These are phyloP conservation scores for Phaeosphaeriaceae sp. DNA, from an alignment of 2,329 filamentous ascomycete genomes.

Conservation along the genomic window DNA sequence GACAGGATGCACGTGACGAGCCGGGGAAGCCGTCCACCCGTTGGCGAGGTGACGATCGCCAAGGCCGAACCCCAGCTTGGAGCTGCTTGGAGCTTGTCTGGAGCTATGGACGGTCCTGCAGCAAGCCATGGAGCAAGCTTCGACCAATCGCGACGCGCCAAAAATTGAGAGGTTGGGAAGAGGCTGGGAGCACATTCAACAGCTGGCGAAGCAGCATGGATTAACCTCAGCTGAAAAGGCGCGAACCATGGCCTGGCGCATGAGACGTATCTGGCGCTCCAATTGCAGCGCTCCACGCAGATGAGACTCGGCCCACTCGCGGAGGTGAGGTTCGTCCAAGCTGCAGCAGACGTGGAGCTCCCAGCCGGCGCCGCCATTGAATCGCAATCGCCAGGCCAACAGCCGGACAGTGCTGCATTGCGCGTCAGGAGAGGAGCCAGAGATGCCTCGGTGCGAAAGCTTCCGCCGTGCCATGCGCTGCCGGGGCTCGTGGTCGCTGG, in stretches of 20 bases:
- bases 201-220: slow-evolving; percentile 26
- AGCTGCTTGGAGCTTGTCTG: not conserved
- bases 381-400: slow-evolving; percentile 33
- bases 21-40: slow-evolving; percentile 14
- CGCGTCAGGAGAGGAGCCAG: slow-evolving; percentile 13
- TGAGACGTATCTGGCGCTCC: slow-evolving; percentile 26
- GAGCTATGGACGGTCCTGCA: slow-evolving; percentile 15
- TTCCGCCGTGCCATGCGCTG: slow-evolving; percentile 1
- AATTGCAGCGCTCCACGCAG: slow-evolving; percentile 45
- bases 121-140: slow-evolving; percentile 11
- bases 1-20: slow-evolving; percentile 15
- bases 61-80: slow-evolving; percentile 4
- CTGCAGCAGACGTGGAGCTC: too few species aligned
- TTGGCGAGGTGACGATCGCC: slow-evolving; percentile 12
- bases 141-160: slow-evolving; percentile 28
- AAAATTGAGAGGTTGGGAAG: slow-evolving; percentile 36
- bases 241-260: slow-evolving; percentile 36
- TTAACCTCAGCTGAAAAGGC: slow-evolving; percentile 41
- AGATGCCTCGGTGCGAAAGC: slow-evolving; percentile 33
- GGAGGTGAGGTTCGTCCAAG: slow-evolving; percentile 18
- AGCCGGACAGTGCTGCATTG: slow-evolving; percentile 25
- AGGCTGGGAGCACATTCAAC: slow-evolving; percentile 18
- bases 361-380: slow-evolving; percentile 14
- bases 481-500: not conserved
- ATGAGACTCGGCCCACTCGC: slow-evolving; percentile 23